Evolutionary conservation across 169 alveolate genomes (phyloP), one percentile per base, ranked within the genome.

Genomic region (Hepatocystis sp.): DNA sequence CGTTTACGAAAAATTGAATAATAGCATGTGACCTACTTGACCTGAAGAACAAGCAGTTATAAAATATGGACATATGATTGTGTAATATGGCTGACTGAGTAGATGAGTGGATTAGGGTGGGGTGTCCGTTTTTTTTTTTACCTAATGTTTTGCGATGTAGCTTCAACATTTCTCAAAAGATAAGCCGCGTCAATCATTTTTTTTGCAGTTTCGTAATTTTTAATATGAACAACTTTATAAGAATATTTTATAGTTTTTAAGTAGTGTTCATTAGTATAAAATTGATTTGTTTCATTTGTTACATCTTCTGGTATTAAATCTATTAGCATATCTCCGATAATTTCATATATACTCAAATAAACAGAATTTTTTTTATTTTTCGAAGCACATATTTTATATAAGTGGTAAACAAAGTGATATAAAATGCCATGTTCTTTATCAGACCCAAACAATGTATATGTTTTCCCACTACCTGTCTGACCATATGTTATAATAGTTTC

Each of bases 1-100:
- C 55, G 58, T 68, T 68, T 1, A 68, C 86, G 25, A 68, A 68
- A 28, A 68, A 60, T 17, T 68, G 86, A 36, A 68, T 68, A 19
- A 68, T 68, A 10, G 86, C 86, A 44, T 68, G 86, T 28, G 86
- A 68, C 8, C 86, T 56, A 10, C 86, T 68, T 19, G 86, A 68
- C 52, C 86, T 68, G 42, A 21, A n/a, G 42, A n/a, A n/a, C 0
- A 8, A 44, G n/a, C 11, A 30, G 19, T 8, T n/a, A 40, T 34
- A 21, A 2, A 11, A 17, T 40, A n/a, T n/a, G n/a, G n/a, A n/a
- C n/a, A n/a, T n/a, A n/a, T n/a, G n/a, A n/a, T n/a, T n/a, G n/a
- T n/a, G n/a, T n/a, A n/a, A n/a, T n/a, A n/a, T n/a, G n/a, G n/a
- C n/a, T n/a, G n/a, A n/a, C n/a, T n/a, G n/a, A n/a, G n/a, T n/a